phyloP scores from a whole-genome alignment of 805 yeast genomes.

The Kazachstania africana region DNA sequence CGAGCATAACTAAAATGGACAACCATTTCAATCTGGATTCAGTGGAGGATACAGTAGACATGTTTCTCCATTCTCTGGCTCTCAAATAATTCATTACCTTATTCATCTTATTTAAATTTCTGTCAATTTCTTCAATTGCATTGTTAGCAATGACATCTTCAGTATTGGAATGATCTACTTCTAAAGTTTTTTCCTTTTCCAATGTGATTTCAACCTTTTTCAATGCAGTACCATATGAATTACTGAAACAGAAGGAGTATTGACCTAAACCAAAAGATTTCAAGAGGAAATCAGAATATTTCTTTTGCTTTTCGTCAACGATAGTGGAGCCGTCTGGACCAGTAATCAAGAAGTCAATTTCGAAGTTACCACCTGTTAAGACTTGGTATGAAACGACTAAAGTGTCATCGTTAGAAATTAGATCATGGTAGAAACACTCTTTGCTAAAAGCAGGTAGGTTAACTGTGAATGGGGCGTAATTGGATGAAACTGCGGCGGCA shows the following conservation, averaged over 20 bases:
- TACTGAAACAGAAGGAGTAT: constrained; percentile 55
- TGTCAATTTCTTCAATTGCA: constrained; percentile 46
- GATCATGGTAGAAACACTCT: constrained; percentile 32
- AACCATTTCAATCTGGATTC: constrained; percentile 69
- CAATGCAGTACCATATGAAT: constrained; percentile 51
- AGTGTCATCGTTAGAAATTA: constrained; percentile 28
- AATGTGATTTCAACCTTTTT: constrained; percentile 56
- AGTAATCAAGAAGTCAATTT: constrained; percentile 49
- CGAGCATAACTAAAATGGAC: constrained; percentile 54
- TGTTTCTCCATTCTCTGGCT: constrained; percentile 94
- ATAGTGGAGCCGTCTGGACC: constrained; percentile 41
- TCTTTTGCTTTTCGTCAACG: constrained; percentile 41
- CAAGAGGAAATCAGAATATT: constrained; percentile 52
- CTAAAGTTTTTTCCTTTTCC: constrained; percentile 32
- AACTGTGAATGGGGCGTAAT: constrained; percentile 27
- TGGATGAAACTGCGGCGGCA: constrained; percentile 9
- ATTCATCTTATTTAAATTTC: constrained; percentile 45
- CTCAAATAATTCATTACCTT: constrained; percentile 73
- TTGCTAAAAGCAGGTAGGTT: constrained; percentile 31
- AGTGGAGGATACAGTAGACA: constrained; percentile 77
- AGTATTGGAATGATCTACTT: constrained; percentile 16
- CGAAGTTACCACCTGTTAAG: constrained; percentile 56
- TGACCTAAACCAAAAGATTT: constrained; percentile 49
- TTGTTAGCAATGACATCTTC: constrained; percentile 43
- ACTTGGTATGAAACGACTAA: constrained; percentile 38